Evolutionary conservation across 2,329 filamentous ascomycete species (phyloP), one percentile per base, ranked within the genome.

Genomic region (Monosporascus sp.): DNA sequence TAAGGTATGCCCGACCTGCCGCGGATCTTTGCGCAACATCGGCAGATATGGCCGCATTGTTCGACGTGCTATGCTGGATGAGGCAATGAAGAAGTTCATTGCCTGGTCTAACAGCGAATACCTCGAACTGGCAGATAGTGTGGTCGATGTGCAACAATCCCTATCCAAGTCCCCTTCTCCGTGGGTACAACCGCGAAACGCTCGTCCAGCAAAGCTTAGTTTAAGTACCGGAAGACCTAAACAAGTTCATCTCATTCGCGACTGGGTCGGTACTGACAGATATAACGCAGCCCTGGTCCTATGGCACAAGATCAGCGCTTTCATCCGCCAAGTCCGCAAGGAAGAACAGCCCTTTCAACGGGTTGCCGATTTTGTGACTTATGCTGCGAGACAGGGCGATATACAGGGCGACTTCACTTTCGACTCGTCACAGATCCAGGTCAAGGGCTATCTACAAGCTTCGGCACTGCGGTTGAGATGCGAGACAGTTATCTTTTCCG

Each of bases 81-180:
- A 87, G 62, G 73, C 79, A 0, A 82, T 82, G 0, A 86, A 85
- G 67, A 84, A 82, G 56, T 84, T 88, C 62, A 76, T 85, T n/a
- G 60, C 75, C 3, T 81, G 75, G 70, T 73, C 79, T 0, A 77
- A 78, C 7, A 60, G 56, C 6, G 60, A 69, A 9, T 78, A 73
- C 53, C 56, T 72, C 0, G 61, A 69, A 3, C 68, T 83, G 7
- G 69, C 70, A 1, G 55, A 68, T 2, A 53, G 58, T 20, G 59
- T 78, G 8, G 50, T 62, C 1, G 37, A 58, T 7, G 31, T 53
- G n/a, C 59, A 63, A 18, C 47, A 51, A 18, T 38, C 38, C 3
- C 39, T 60, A 7, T 47, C 48, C 45, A 25, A 44, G 45, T 3
- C 7, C 27, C 2, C 17, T 41, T 20, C 11, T 22, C 35, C 18